Conservation (phyloP, 1,284 basidiomycete genomes). For the Inonotus hispidus region DNA sequence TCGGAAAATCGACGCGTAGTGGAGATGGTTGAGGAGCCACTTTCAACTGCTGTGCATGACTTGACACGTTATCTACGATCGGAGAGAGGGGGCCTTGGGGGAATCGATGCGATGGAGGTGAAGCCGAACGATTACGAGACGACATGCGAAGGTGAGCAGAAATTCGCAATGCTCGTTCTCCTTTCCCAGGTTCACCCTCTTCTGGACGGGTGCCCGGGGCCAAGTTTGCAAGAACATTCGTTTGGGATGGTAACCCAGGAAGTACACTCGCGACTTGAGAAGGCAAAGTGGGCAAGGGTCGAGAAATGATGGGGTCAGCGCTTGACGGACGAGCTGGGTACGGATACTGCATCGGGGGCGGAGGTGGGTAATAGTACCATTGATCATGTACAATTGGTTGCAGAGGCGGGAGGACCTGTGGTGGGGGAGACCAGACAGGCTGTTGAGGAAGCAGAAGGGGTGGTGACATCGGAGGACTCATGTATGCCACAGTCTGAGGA, state of each 20-base stretch:
- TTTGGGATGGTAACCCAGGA: not conserved
- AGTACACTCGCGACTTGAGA: not conserved
- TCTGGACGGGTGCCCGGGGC: constrained; percentile 19
- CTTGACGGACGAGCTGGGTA: constrained; percentile 35
- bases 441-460: constrained; percentile 22
- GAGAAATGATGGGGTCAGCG: constrained; percentile 30
- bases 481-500: constrained; percentile 15
- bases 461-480: constrained; percentile 24
- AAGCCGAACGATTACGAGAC: constrained; percentile 53
- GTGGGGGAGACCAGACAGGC: constrained; percentile 23
- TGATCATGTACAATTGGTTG: constrained; percentile 17
- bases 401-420: constrained; percentile 22
- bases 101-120: constrained; percentile 43
- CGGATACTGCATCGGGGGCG: constrained; percentile 21
- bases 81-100: constrained; percentile 16
- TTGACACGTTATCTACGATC: constrained; percentile 3
- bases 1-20: not conserved
- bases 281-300: constrained; percentile 25
- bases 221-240: constrained; percentile 8
- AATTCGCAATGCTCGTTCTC: constrained; percentile 51
- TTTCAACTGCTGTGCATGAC: not conserved
- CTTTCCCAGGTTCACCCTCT: constrained; percentile 54
- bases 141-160: constrained; percentile 52
- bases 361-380: constrained; percentile 32
- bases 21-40: constrained; percentile 8